Evolutionary conservation across 129 eudicot species (phyloP), one percentile per base, ranked within the genome.

Genomic region (Flaveria trinervia): DNA sequence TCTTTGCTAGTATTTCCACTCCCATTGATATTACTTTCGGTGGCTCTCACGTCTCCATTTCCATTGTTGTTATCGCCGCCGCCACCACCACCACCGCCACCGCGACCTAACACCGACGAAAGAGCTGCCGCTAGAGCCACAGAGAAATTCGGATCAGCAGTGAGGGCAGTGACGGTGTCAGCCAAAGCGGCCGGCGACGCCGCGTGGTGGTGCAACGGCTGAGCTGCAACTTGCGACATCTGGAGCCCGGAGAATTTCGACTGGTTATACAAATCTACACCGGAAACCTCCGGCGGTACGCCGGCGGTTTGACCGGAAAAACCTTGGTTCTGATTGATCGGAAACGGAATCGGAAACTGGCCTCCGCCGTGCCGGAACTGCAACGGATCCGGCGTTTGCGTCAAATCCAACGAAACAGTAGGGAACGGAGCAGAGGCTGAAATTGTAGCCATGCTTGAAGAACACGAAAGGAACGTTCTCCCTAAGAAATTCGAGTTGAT

Each of bases 101-200:
- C 14, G 3, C 50, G 50, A 45, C 50, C 13, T 45, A 85, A 79
- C 85, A 89, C 80, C 1, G 91, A 80, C 17, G 96, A 84, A 56
- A 92, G 83, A 6, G 93, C 92, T 15, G 90, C 92, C 23, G 87
- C 96, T 77, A 92, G 67, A 52, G 77, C 92, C 1, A 90, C 88
- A 36, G 83, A 87, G 68, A 92, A 88, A 68, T 83, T 88, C 3
- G 98, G 96, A 71, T 89, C 91, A 12, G 93, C 72, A 0, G 88
- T 84, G 16, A 92, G 82, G 48, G 87, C 93, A 1, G 96, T 89
- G 55, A 91, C 77, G 20, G 97, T 85, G 33, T 91, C 89, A 14
- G 92, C 85, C 74, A 89, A 72, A 39, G 86, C 80, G 45, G 86
- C 83, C 12, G 85, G 89, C 0, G 90, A 81, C 14, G 52, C 60